These are phyloP conservation scores for Aspergillus floridensis DNA, from an alignment of 2,329 filamentous ascomycete species.

Conservation along the genomic window DNA sequence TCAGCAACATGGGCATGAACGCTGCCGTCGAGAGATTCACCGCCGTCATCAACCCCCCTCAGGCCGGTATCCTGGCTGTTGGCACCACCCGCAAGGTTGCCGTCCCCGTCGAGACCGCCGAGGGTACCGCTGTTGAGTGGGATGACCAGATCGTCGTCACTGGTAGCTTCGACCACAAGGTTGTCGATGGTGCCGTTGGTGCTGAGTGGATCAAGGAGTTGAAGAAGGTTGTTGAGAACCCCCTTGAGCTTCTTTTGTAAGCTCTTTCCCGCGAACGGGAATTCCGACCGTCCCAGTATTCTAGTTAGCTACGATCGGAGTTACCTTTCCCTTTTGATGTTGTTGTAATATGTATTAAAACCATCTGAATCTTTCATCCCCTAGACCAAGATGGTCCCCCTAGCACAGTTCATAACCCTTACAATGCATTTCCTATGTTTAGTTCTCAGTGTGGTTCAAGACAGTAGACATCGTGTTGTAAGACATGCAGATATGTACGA, in stretches of 20 bases:
- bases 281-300: slow-evolving; percentile 13
- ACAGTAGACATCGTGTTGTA: neutral
- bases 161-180: slow-evolving; percentile 97
- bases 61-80: slow-evolving; percentile 91
- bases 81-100: slow-evolving; percentile 96
- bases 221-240: slow-evolving; percentile 98
- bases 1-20: slow-evolving; percentile 99
- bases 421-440: slow-evolving; percentile 25
- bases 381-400: slow-evolving; percentile 27
- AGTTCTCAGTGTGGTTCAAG: neutral
- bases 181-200: slow-evolving; percentile 92
- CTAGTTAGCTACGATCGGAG: slow-evolving; percentile 20
- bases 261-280: slow-evolving; percentile 8
- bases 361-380: slow-evolving; percentile 18
- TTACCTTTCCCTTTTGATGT: slow-evolving; percentile 17
- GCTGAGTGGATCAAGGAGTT: slow-evolving; percentile 95
- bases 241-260: slow-evolving; percentile 88
- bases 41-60: slow-evolving; percentile 97
- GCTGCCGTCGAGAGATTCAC: slow-evolving; percentile 93
- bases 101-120: slow-evolving; percentile 78
- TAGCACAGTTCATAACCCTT: slow-evolving; percentile 32
- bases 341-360: slow-evolving; percentile 41
- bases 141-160: slow-evolving; percentile 97
- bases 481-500: no score
- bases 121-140: slow-evolving; percentile 79